Conservation (phyloP, 768 basidiomycete species). For the Cystobasidium tubakii region DNA sequence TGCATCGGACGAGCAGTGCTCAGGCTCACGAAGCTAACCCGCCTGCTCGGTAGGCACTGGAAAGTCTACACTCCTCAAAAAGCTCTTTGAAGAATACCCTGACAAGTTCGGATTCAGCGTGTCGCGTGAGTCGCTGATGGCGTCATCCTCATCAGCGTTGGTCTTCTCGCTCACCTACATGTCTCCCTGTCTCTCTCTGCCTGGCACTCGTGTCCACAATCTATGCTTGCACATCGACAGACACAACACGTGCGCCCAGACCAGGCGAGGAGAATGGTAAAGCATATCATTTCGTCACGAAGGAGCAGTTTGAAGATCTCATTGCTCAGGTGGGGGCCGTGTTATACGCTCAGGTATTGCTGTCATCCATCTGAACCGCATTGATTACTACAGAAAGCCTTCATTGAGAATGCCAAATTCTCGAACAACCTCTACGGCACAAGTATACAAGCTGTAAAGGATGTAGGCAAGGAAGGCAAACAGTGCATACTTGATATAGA, state of each 20-base stretch:
- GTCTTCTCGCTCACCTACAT: background rate
- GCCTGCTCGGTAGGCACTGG: conserved; percentile 61
- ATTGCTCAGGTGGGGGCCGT: conserved; percentile 52
- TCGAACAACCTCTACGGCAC: conserved; percentile 91
- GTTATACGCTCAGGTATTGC: background rate
- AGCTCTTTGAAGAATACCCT: conserved; percentile 72
- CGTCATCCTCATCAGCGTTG: background rate
- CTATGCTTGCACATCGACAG: too few relatives aligned
- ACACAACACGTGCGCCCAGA: conserved; percentile 81
- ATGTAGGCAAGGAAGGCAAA: conserved; percentile 61
- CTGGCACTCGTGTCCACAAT: conserved; percentile 3
- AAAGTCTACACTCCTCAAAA: conserved; percentile 79
- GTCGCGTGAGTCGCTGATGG: conserved; percentile 67
- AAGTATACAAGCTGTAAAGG: conserved; percentile 66
- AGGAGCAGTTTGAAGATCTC: conserved; percentile 66
- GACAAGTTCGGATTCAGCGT: conserved; percentile 87
- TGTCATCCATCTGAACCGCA: background rate
- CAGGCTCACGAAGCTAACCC: too few relatives aligned
- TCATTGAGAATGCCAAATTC: conserved; percentile 92
- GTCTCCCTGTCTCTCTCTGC: background rate
- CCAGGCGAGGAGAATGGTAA: conserved; percentile 73
- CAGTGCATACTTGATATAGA: conserved; percentile 95
- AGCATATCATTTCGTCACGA: conserved; percentile 77
- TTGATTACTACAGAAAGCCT: conserved; percentile 54
- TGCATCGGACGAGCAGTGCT: background rate